Base-by-base conservation (phyloP, 768 basidiomycete genomes). In the Paxillus involutus region DNA sequence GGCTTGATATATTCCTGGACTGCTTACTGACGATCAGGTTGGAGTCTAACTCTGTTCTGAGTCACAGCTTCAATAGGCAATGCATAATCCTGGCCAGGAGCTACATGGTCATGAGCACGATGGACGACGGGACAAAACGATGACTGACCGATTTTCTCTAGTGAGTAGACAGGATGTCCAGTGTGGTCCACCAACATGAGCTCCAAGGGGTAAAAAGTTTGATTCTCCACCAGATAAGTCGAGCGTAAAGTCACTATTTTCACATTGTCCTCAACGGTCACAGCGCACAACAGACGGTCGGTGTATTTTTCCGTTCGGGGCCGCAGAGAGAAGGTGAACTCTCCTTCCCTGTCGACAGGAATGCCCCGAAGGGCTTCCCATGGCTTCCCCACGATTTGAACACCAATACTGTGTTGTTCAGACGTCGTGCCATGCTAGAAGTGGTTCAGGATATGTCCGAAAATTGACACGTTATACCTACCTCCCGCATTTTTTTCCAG, bases 201-300 rank as follows among this genome's bases (percentile, higher is more conserved):
- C 69, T 99, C 97, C 63, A 98, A 73, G 5, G 95, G 94, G 64
- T 98, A 92, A 44, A 96, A 77, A 0, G 95, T 96, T 52, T 84
- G 73, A 69, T 99, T 99, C 71, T 93, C 88, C 43, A 99, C 79
- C 64, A 91, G 85, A 68, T 94, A 94, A 0, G 91, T 93, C 1
- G 97, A 98, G 41, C 96, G 82, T 59, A 99, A 80, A 2, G 92
- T 98, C 55, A 98, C 90, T 51, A 95, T 73, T 75, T 99, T 99
- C 64, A 95, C 89, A 63, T 93, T 96, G 63, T 94, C 88, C 63
- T 93, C 80, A 19, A 99, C 86, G 53, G 83, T 85, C 57, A 99
- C 84, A 59, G 96, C 94, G 66, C 92, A 95, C 5, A 96, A 79
- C 29, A 98, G 71, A 21, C 94, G 88, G 65, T 89, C 83, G 3